Evolutionary conservation across 2,329 filamentous ascomycete genomes (phyloP).

Genomic region (Zymoseptoria tritici): DNA sequence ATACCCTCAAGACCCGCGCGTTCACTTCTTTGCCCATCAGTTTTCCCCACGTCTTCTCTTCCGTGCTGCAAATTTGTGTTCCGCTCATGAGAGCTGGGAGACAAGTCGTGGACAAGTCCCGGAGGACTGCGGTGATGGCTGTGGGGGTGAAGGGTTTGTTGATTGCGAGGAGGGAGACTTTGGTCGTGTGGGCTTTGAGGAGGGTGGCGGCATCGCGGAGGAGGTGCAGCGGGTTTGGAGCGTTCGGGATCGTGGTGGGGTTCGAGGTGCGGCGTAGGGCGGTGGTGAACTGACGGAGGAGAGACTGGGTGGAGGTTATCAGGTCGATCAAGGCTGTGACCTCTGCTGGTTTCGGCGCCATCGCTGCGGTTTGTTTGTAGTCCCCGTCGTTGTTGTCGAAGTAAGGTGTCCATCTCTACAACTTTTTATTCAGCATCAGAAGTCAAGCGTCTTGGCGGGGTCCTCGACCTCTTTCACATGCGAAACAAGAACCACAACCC

Average conservation of each 20-base stretch:
- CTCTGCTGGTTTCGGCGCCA: constrained; percentile 21
- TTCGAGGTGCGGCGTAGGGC: constrained; percentile 19
- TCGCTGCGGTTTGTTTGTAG: constrained; percentile 5
- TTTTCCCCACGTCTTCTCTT: constrained; percentile 49
- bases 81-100: constrained; percentile 68
- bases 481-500: background rate
- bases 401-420: background rate
- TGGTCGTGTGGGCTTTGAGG: constrained; percentile 76
- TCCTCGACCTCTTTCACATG: background rate
- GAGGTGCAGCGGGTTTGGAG: constrained; percentile 54
- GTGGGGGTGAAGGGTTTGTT: constrained; percentile 79
- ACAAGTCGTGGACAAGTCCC: constrained; percentile 64
- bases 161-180: constrained; percentile 77
- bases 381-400: background rate
- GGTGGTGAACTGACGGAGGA: constrained; percentile 27
- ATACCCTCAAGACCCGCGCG: constrained; percentile 49
- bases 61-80: constrained; percentile 56
- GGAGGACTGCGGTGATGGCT: constrained; percentile 63
- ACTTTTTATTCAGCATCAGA: background rate
- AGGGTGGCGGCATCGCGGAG: constrained; percentile 65
- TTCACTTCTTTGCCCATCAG: constrained; percentile 58
- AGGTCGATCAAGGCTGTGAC: constrained; percentile 23
- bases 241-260: constrained; percentile 22
- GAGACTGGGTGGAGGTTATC: constrained; percentile 24
- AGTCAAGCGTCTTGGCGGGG: background rate